Evolutionary conservation across 768 basidiomycete genomes (phyloP), one percentile per base, ranked within the genome.

Genomic region (Trametes coccinea): DNA sequence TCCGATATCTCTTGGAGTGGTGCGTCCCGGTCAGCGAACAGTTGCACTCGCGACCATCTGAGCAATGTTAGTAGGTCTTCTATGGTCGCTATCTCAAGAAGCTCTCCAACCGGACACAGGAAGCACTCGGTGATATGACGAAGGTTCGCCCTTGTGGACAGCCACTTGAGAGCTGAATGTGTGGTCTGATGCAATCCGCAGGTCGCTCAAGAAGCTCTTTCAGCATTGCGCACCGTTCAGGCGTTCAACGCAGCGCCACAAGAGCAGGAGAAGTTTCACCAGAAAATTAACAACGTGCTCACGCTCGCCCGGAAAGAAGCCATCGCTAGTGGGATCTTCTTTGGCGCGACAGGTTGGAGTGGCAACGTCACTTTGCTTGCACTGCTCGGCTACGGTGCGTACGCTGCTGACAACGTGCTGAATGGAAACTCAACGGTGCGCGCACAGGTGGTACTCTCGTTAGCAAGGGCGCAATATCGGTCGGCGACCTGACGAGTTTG

Each of bases 21-120:
- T 95, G 76, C 43, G 81, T 77, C 27, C 22, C 22, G 22, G 22
- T 22, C 22, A 22, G 1, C 22, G 1, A 22, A 0, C 22, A 22
- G 22, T 22, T 1, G 22, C 22, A 22, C 22, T 22, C 22, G 22
- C 22, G 22, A 22, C 22, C 22, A 22, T 22, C 61, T 70, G 59
- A 67, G 59, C 54, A 48, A 57, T 22, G 30, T 27, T 8, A 27
- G 34, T 63, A 96, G 91, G 92, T 98, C 11, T 91, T 94, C 72
- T 99, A 99, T 69, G 95, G 96, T 64, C 86, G 95, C 11, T 99
- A 98, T 75, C 77, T 99, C 56, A 93, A 95, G 72, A 89, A 87
- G 62, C 83, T 99, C 3, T 93, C 93, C 6, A 93, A 92, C 68
- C 79, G 87, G 69, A 95, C 96, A 5, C 96, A 99, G 73, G 94